Conservation (phyloP, 768 basidiomycete species). For the Trametes elegans region DNA sequence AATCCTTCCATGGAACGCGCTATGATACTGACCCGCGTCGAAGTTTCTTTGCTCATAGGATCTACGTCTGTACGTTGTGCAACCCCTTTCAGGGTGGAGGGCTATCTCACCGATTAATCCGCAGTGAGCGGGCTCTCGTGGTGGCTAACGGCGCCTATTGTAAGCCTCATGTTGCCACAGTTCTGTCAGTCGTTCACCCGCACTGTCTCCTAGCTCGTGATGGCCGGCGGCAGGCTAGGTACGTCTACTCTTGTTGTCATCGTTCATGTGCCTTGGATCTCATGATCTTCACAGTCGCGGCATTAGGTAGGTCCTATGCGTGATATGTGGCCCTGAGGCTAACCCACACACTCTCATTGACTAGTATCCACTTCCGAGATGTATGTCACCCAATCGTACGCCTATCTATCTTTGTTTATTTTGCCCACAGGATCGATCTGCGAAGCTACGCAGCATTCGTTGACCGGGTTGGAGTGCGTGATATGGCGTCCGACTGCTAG, state of each 20-base stretch:
- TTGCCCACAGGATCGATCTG: no score
- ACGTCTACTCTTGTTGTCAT: not conserved
- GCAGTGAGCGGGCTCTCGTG: slow-evolving; percentile 18
- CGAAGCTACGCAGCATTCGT: slow-evolving; percentile 19
- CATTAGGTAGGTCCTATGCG: slow-evolving; percentile 5
- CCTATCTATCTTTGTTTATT: no score
- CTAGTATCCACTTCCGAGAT: slow-evolving; percentile 21
- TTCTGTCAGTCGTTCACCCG: not conserved
- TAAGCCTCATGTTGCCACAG: not conserved
- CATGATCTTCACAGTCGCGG: not conserved
- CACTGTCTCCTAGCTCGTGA: not conserved
- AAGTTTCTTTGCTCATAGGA: slow-evolving; percentile 29
- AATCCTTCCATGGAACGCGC: not conserved
- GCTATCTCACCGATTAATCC: slow-evolving; percentile 1
- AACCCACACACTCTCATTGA: not conserved
- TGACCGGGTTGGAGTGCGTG: slow-evolving; percentile 19
- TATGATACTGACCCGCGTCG: not conserved
- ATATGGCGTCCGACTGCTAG: not conserved
- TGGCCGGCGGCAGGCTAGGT: slow-evolving; percentile 14
- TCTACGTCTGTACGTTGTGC: slow-evolving; percentile 22
- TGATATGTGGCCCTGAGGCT: not conserved
- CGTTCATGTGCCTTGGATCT: not conserved
- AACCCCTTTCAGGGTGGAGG: not conserved
- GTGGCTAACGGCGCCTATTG: slow-evolving; percentile 16
- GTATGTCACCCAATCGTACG: not conserved